phyloP scores from a whole-genome alignment of 495 filamentous ascomycete genomes.

The Penicillium atrosanguineum region DNA sequence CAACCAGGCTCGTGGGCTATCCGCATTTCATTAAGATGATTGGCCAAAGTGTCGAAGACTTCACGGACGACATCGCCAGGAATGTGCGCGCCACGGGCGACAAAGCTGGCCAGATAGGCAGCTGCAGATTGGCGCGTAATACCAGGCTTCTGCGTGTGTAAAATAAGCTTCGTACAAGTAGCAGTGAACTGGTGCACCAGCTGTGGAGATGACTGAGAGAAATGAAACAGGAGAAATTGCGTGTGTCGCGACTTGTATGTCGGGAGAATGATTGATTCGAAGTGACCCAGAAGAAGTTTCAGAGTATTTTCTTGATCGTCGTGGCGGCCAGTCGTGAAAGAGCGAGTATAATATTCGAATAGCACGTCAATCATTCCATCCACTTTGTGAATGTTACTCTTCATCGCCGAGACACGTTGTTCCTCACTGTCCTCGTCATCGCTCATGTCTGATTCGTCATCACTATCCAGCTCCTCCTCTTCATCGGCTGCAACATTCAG shows the following conservation, averaged over 20 bases:
- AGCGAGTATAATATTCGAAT: slow-evolving; percentile 75
- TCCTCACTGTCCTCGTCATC: slow-evolving; percentile 50
- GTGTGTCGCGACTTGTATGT: slow-evolving; percentile 84
- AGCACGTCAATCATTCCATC: slow-evolving; percentile 88
- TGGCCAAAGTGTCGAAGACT: slow-evolving; percentile 72
- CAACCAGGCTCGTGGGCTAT: slow-evolving; percentile 62
- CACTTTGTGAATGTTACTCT: slow-evolving; percentile 82
- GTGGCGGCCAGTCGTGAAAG: slow-evolving; percentile 54
- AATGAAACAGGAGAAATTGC: slow-evolving; percentile 92
- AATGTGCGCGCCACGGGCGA: slow-evolving; percentile 81
- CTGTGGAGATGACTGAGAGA: slow-evolving; percentile 70
- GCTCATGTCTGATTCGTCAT: slow-evolving; percentile 51
- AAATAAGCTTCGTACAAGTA: slow-evolving; percentile 69
- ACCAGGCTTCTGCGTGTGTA: slow-evolving; percentile 58
- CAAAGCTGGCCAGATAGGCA: slow-evolving; percentile 91
- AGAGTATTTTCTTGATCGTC: slow-evolving; percentile 53
- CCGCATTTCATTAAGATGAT: slow-evolving; percentile 68
- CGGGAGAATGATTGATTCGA: slow-evolving; percentile 80
- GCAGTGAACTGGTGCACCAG: slow-evolving; percentile 78
- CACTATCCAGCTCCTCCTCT: slow-evolving; percentile 53
- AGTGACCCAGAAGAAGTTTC: slow-evolving; percentile 75
- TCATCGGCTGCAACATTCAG: slow-evolving; percentile 37
- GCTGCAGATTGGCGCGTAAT: slow-evolving; percentile 77
- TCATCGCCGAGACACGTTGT: slow-evolving; percentile 57
- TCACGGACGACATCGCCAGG: slow-evolving; percentile 69